Conservation (phyloP, 371 early-diverging fungal species). For the Mucor mucedo region DNA sequence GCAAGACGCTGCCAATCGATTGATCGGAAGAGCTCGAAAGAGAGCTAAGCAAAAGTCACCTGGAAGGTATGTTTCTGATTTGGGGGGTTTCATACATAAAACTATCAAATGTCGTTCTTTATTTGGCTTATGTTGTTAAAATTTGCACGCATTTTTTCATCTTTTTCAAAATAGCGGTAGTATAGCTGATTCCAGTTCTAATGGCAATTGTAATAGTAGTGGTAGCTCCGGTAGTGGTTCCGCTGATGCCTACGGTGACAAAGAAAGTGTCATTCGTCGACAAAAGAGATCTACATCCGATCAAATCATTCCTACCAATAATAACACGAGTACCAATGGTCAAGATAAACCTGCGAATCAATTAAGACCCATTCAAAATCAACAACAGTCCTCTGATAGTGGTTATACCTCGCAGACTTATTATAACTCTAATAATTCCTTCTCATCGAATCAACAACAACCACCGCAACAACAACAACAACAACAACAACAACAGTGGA, state of each 20-base stretch:
- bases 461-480: neutral
- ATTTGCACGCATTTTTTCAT: no score
- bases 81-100: no score
- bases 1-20: conserved; percentile 42
- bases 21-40: conserved; percentile 29
- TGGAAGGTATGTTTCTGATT: conserved; percentile 21
- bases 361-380: conserved; percentile 1
- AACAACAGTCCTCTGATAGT: conserved; percentile 17
- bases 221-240: conserved; percentile 43
- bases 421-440: neutral
- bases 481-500: conserved; percentile 5
- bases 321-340: no score
- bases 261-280: conserved; percentile 19
- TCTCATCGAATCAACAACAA: no score
- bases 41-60: conserved; percentile 33
- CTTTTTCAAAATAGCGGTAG: conserved; percentile 21
- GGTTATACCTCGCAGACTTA: conserved; percentile 21
- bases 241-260: conserved; percentile 27
- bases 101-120: no score
- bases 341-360: neutral
- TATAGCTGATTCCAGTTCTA: conserved; percentile 46
- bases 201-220: conserved; percentile 39
- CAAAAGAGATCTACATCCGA: neutral
- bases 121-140: no score
- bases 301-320: no score